These are phyloP conservation scores for Telfairia occidentalis DNA, from an alignment of 331 rosid species.

Conservation along the genomic window DNA sequence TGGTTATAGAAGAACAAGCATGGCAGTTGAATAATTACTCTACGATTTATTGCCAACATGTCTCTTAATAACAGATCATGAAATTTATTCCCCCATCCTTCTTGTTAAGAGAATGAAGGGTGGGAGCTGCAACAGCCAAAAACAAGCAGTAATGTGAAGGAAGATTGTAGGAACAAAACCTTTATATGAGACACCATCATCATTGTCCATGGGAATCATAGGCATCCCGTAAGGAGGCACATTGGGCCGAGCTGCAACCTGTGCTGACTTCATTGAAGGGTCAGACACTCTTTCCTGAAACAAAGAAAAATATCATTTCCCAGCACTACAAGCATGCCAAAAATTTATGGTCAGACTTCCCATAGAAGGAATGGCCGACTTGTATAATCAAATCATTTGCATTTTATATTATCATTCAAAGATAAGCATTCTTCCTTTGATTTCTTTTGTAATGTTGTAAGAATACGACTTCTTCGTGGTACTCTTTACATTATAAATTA, in stretches of 20 bases:
- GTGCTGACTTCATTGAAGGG: constrained; percentile 63
- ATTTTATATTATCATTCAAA: too few species aligned
- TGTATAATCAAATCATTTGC: neutral
- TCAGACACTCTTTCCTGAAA: constrained; percentile 76
- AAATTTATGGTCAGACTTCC: neutral
- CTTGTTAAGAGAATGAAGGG: constrained; percentile 4
- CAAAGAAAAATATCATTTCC: constrained; percentile 7
- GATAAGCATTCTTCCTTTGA: too few species aligned
- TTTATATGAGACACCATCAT: constrained; percentile 74
- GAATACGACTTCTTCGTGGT: too few species aligned
- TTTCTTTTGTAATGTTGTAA: too few species aligned
- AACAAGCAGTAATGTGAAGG: constrained; percentile 1
- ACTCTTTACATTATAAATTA: too few species aligned
- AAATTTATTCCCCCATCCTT: neutral
- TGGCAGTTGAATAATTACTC: neutral
- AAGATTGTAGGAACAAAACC: constrained; percentile 30
- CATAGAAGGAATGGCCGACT: neutral
- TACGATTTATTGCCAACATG: neutral
- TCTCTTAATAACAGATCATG: neutral
- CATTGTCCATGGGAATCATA: constrained; percentile 64
- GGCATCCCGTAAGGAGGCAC: constrained; percentile 67
- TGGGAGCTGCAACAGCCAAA: neutral
- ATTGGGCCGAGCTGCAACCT: constrained; percentile 52
- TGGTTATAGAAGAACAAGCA: neutral
- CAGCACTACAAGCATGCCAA: constrained; percentile 12